phyloP scores from a whole-genome alignment of 768 basidiomycete genomes.

The Trametes coccinea region DNA sequence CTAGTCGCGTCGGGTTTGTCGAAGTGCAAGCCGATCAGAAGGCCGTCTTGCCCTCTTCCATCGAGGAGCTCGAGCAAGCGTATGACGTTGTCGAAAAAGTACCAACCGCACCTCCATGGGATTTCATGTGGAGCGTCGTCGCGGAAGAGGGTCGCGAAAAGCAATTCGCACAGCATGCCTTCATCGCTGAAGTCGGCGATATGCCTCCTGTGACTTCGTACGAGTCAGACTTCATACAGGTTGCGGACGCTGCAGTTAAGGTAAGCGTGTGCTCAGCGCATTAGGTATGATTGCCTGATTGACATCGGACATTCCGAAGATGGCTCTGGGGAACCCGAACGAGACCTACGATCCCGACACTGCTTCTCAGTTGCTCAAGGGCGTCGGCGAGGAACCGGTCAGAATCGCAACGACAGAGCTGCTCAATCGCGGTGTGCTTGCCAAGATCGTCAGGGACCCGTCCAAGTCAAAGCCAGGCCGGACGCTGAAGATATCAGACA shows the following conservation, averaged over 20 bases:
- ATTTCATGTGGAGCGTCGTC: slow-evolving; percentile 70
- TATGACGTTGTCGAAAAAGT: slow-evolving; percentile 55
- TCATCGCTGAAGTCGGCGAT: slow-evolving; percentile 46
- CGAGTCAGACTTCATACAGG: slow-evolving; percentile 42
- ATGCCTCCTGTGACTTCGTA: slow-evolving; percentile 33
- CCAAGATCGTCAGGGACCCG: slow-evolving; percentile 64
- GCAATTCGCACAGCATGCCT: slow-evolving; percentile 56
- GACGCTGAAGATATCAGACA: slow-evolving; percentile 74
- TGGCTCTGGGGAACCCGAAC: slow-evolving; percentile 72
- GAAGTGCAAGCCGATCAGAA: slow-evolving; percentile 41
- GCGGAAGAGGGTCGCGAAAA: slow-evolving; percentile 81
- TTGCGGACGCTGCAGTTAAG: slow-evolving; percentile 76
- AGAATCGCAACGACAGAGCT: slow-evolving; percentile 59
- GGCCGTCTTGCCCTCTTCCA: slow-evolving; percentile 42
- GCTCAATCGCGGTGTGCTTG: slow-evolving; percentile 62
- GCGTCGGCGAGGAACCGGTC: slow-evolving; percentile 56
- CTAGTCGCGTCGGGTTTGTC: slow-evolving; percentile 66
- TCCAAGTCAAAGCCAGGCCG: slow-evolving; percentile 69
- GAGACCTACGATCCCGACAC: slow-evolving; percentile 65
- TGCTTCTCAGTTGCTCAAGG: slow-evolving; percentile 58
- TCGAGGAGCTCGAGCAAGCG: slow-evolving; percentile 43
- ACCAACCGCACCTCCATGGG: slow-evolving; percentile 51
- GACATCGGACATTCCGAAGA: slow-evolving; percentile 43
- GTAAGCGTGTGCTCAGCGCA: slow-evolving; percentile 35
- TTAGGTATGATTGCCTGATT: neutral